Evolutionary conservation across 371 early-diverging fungal species (phyloP), one percentile per base, ranked within the genome.

Genomic region (Circinella umbellata): DNA sequence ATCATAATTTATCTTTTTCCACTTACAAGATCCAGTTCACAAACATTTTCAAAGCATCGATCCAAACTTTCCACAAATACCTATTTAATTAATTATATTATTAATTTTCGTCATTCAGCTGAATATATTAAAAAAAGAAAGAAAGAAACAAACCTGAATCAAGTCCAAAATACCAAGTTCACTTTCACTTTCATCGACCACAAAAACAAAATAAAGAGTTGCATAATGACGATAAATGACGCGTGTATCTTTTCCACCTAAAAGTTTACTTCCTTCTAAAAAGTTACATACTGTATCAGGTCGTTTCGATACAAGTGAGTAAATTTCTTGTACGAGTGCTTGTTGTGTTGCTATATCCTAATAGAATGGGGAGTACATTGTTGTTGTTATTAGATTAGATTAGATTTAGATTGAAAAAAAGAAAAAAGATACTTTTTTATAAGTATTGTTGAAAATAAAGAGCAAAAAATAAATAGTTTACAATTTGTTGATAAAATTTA

Each of bases 41-140:
- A 98, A 4, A 98, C 99, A 69, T 98, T 97, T 61, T 94, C 93
- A 80, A 98, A 98, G 35, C 92, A 91, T 49, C 92, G 77, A 73
- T 98, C 98, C 67, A 98, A 81, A 39, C 95, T 88, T 75, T 98
- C 99, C 0, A 98, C 99, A 84, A 98, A 95, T 17, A 96, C 95
- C 93, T 95, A 76, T 42, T 42, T 11, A 42, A 9, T 9, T 42
- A 9, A 9, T 42, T 11, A 42, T 9, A 42, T 42, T 42, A 11
- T 1, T 27, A 27, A 27, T 27, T 27, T 27, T 27, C 27, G 2
- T 42, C 42, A 42, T 42, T 42, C 42, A 42, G 11, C 11, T 42
- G 11, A 1, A 42, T 42, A 42, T 42, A 42, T 42, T 42, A 17
- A 51, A n/a, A 51, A 7, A 9, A 8, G 47, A 14, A 3, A 34